Conservation (phyloP, 495 filamentous ascomycete species). For the Neurospora sublineolata region DNA sequence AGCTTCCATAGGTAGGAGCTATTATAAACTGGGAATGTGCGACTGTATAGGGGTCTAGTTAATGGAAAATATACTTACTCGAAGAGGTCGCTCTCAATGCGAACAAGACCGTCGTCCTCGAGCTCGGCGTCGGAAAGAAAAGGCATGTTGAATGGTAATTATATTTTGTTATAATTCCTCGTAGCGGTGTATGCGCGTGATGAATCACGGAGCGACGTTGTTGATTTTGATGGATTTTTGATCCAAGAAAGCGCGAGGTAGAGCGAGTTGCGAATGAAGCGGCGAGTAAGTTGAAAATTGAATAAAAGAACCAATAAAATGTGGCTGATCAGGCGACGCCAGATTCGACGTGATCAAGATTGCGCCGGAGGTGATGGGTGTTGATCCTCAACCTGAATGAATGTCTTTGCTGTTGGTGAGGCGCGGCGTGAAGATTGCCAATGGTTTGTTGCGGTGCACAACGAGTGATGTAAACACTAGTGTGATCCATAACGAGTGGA, state of each 20-base stretch:
- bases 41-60: not conserved
- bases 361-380: not conserved
- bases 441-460: not conserved
- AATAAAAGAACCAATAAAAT: not conserved
- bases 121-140: not conserved
- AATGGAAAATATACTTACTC: constrained; percentile 9
- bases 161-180: not conserved
- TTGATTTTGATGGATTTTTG: not conserved
- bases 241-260: not conserved
- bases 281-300: not conserved
- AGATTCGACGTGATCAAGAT: not conserved
- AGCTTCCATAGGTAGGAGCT: not conserved
- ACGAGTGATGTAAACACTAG: not conserved
- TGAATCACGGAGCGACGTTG: not conserved
- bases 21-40: not conserved
- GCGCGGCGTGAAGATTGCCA: not conserved
- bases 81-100: constrained; percentile 16
- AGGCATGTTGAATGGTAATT: constrained; percentile 4
- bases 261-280: not conserved
- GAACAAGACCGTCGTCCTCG: constrained; percentile 6
- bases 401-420: not conserved
- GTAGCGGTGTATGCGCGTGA: not conserved
- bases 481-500: not conserved
- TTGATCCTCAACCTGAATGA: not conserved
- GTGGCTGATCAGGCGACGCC: not conserved